Base-by-base conservation (phyloP, 2,329 filamentous ascomycete species). In the Colletotrichum theobromicola region DNA sequence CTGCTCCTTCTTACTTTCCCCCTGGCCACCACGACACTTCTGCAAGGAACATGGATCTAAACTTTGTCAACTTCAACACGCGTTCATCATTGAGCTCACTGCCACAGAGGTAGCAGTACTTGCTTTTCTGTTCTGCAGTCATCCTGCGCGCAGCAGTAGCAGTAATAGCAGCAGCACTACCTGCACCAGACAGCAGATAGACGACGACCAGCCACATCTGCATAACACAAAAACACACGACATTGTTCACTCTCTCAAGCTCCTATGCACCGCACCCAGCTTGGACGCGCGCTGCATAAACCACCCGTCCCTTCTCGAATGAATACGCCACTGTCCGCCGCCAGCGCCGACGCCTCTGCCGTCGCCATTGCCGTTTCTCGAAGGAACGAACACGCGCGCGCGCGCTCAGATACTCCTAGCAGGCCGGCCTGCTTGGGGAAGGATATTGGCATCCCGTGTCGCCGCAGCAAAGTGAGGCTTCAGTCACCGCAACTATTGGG, bases 391-490 rank as follows among this genome's bases (percentile, higher is more conserved):
- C 42, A 21, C 42, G 42, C 42, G 42, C 34, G 32, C 32, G 34
- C 60, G 24, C 58, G 58, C 58, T 71, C 37, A 64, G 67, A 65
- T 61, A 42, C 50, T 37, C 16, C n/a, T 16, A 26, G 53, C 53
- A 16, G 15, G 53, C 26, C 13, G 18, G 18, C 37, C 53, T 57
- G 26, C n/a, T n/a, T n/a, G 16, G 26, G 34, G 55, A 18, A 26
- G 64, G 21, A 61, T 26, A 37, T 42, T 53, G 30, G 53, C 58
- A 46, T 42, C 61, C 66, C 28, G 30, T 32, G n/a, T 46, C n/a
- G n/a, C 46, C 18, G 37, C 34, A 28, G 62, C 62, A 71, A 72
- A 72, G 62, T 74, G 62, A 74, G 72, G 68, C 72, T 74, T 71
- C 55, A 37, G 67, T 28, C 53, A 62, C 61, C 7, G 7, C 35